These are phyloP conservation scores for Colletotrichum orbiculare DNA, from an alignment of 2,329 filamentous ascomycete genomes.

Conservation along the genomic window DNA sequence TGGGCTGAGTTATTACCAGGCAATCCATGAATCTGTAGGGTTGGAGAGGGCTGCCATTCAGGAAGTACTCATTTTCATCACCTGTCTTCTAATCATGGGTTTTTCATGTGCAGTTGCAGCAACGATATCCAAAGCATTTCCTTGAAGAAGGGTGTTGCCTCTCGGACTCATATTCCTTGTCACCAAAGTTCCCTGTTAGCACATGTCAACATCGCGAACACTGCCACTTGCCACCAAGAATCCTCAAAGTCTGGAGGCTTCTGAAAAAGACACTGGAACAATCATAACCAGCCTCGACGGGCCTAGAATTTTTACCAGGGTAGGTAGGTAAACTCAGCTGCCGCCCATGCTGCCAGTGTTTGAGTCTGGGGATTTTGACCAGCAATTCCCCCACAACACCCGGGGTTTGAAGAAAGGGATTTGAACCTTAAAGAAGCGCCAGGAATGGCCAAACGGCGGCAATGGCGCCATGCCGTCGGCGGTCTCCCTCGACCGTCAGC, in stretches of 20 bases:
- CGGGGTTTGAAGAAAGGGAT: slow-evolving; percentile 18
- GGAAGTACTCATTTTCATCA: no score
- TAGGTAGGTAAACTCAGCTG: neutral
- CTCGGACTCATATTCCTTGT: no score
- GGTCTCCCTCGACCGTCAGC: neutral
- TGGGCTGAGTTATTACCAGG: neutral
- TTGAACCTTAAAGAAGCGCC: neutral
- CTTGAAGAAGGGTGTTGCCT: no score
- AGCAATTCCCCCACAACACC: neutral
- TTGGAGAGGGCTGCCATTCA: no score
- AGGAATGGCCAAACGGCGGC: neutral
- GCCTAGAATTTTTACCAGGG: slow-evolving; percentile 4
- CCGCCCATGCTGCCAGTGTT: neutral
- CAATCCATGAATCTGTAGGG: neutral
- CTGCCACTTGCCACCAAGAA: no score
- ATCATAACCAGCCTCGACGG: neutral
- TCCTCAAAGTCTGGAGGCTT: no score
- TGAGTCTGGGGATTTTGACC: neutral
- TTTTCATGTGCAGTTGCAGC: no score
- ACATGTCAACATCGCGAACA: no score
- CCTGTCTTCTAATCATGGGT: no score
- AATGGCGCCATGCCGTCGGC: neutral
- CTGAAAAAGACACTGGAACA: no score
- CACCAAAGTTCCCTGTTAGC: no score
- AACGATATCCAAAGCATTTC: no score